These are phyloP conservation scores for Apiospora saccharicola DNA, from an alignment of 2,329 filamentous ascomycete species.

Conservation along the genomic window DNA sequence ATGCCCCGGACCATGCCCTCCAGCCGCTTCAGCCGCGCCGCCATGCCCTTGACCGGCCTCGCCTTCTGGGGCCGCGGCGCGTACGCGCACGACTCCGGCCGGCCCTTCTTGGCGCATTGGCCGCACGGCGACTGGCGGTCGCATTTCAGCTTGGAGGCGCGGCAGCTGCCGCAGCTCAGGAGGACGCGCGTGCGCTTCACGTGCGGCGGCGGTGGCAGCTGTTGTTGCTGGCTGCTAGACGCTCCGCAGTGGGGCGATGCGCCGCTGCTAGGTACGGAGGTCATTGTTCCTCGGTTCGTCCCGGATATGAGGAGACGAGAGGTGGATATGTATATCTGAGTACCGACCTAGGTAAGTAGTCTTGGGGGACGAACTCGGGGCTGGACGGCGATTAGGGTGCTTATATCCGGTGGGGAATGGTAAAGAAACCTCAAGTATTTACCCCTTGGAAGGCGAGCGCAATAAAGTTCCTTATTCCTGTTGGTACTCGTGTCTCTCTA, in stretches of 20 bases:
- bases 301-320: not conserved
- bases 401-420: not conserved
- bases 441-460: not conserved
- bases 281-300: not conserved
- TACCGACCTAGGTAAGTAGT: no score
- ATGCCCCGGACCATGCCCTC: constrained; percentile 66
- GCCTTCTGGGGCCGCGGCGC: constrained; percentile 54
- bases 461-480: not conserved
- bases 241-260: not conserved
- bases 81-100: constrained; percentile 55
- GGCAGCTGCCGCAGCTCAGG: constrained; percentile 61
- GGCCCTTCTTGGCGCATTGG: constrained; percentile 60
- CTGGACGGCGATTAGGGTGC: not conserved
- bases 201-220: constrained; percentile 22
- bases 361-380: not conserved
- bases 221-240: not conserved
- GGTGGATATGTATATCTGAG: not conserved
- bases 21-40: constrained; percentile 60
- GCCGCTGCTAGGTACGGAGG: not conserved
- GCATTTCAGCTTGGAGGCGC: constrained; percentile 63
- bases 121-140: constrained; percentile 60
- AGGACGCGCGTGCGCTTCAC: constrained; percentile 57
- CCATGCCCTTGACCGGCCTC: constrained; percentile 57
- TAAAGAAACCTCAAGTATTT: not conserved
- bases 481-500: not conserved